Percentiles rank a stretch among this genome's conserved stretches.
These are phyloP conservation scores for Taiwanofungus camphoratus DNA, from an alignment of 1,284 basidiomycete genomes.

Conservation along the genomic window DNA sequence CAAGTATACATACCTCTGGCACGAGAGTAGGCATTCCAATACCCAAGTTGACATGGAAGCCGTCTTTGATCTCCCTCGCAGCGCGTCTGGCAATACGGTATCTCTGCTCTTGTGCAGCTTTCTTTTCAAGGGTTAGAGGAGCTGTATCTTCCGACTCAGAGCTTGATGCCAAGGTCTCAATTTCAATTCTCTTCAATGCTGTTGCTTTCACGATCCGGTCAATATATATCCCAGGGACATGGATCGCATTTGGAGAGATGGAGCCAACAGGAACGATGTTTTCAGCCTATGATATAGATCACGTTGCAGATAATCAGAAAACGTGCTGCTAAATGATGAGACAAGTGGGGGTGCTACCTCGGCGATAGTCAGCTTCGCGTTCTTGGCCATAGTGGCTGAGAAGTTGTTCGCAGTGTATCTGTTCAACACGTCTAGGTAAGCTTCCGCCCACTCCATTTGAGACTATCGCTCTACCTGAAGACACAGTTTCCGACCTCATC, in stretches of 20 bases:
- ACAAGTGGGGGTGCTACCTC: slow-evolving; percentile 55
- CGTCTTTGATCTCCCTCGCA: slow-evolving; percentile 87
- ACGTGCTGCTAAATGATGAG: not conserved
- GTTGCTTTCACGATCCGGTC: slow-evolving; percentile 82
- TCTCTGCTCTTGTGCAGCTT: slow-evolving; percentile 42
- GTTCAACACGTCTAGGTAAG: not conserved
- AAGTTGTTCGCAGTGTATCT: slow-evolving; percentile 92
- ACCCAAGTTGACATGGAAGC: slow-evolving; percentile 69
- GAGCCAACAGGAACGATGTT: slow-evolving; percentile 87
- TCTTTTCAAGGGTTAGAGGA: slow-evolving; percentile 43
- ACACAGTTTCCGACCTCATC: slow-evolving; percentile 87
- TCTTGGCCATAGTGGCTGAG: slow-evolving; percentile 81
- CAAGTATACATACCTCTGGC: slow-evolving; percentile 36
- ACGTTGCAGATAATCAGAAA: not conserved
- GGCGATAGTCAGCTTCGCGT: slow-evolving; percentile 87
- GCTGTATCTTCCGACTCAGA: slow-evolving; percentile 20
- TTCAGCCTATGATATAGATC: slow-evolving; percentile 57
- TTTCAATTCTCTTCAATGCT: slow-evolving; percentile 77
- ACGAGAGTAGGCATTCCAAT: slow-evolving; percentile 95
- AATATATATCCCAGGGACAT: slow-evolving; percentile 84
- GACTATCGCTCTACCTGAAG: slow-evolving; percentile 52
- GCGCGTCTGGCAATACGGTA: slow-evolving; percentile 83
- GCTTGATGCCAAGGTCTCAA: slow-evolving; percentile 54
- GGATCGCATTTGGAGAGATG: slow-evolving; percentile 80
- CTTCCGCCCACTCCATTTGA: not conserved